These are phyloP conservation scores for Fusarium continuum DNA, from an alignment of 2,329 filamentous ascomycete species.

Conservation along the genomic window DNA sequence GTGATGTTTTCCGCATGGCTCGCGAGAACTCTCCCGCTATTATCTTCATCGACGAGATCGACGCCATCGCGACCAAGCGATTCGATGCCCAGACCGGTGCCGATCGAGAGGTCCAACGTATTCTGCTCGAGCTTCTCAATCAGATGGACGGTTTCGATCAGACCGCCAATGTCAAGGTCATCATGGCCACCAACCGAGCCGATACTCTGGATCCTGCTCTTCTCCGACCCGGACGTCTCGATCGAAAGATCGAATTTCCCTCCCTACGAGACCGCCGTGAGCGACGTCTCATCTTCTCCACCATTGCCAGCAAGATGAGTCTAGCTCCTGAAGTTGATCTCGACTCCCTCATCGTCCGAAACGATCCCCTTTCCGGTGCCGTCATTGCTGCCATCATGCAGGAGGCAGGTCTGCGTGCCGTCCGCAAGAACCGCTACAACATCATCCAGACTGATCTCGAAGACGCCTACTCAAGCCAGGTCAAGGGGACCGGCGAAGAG, in stretches of 20 bases:
- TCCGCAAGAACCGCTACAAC: conserved; percentile 98
- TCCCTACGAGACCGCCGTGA: conserved; percentile 91
- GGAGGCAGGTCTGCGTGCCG: conserved; percentile 91
- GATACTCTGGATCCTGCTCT: conserved; percentile 96
- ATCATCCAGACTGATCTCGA: conserved; percentile 98
- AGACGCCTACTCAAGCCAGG: conserved; percentile 95
- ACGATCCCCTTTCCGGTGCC: conserved; percentile 93
- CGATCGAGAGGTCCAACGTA: conserved; percentile 98
- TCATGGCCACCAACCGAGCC: conserved; percentile 99
- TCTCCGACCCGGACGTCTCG: conserved; percentile 91
- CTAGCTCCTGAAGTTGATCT: conserved; percentile 95
- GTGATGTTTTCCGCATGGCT: conserved; percentile 98
- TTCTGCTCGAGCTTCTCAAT: conserved; percentile 94
- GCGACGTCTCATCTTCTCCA: conserved; percentile 94
- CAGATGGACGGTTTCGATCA: conserved; percentile 99
- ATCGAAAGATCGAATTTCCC: conserved; percentile 99
- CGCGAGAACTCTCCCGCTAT: conserved; percentile 97
- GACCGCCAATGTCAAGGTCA: conserved; percentile 98
- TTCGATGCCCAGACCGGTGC: conserved; percentile 99
- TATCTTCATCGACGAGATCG: conserved; percentile 99
- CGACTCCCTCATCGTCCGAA: conserved; percentile 94
- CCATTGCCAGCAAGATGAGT: conserved; percentile 98
- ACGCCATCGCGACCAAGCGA: conserved; percentile 98
- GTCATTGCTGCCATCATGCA: conserved; percentile 99
- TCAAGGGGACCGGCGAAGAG: conserved; percentile 77